phyloP scores from a whole-genome alignment of 768 basidiomycete species.

The Amylocystis lapponica region DNA sequence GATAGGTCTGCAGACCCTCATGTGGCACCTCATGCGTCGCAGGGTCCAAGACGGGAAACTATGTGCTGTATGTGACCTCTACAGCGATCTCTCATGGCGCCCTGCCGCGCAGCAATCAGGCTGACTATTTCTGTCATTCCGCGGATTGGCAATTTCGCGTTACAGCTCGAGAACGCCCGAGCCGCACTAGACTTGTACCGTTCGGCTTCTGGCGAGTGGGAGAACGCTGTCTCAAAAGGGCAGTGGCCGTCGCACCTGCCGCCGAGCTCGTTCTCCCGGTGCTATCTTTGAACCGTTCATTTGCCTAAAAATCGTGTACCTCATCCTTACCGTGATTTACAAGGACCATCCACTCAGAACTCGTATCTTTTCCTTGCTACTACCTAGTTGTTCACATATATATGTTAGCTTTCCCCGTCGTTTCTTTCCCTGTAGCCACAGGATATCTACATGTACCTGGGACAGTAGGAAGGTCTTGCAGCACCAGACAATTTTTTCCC shows the following conservation, averaged over 20 bases:
- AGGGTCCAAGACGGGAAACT: constrained; percentile 67
- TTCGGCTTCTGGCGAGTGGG: constrained; percentile 62
- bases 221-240: constrained; percentile 46
- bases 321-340: too few species aligned
- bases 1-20: constrained; percentile 71
- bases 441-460: too few species aligned
- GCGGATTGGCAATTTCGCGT: constrained; percentile 4
- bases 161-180: constrained; percentile 73
- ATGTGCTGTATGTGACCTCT: constrained; percentile 54
- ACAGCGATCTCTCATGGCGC: too few species aligned
- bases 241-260: constrained; percentile 77
- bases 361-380: too few species aligned
- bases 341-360: too few species aligned
- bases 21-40: constrained; percentile 79
- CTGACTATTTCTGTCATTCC: background rate
- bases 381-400: too few species aligned
- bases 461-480: too few species aligned
- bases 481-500: too few species aligned
- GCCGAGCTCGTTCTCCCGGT: constrained; percentile 75
- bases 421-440: too few species aligned
- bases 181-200: constrained; percentile 47
- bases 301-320: too few species aligned
- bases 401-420: too few species aligned
- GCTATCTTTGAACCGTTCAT: constrained; percentile 46
- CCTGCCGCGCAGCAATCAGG: constrained; percentile 7